Conservation (phyloP, 1,284 basidiomycete genomes). For the Thecaphora thlaspeos region DNA sequence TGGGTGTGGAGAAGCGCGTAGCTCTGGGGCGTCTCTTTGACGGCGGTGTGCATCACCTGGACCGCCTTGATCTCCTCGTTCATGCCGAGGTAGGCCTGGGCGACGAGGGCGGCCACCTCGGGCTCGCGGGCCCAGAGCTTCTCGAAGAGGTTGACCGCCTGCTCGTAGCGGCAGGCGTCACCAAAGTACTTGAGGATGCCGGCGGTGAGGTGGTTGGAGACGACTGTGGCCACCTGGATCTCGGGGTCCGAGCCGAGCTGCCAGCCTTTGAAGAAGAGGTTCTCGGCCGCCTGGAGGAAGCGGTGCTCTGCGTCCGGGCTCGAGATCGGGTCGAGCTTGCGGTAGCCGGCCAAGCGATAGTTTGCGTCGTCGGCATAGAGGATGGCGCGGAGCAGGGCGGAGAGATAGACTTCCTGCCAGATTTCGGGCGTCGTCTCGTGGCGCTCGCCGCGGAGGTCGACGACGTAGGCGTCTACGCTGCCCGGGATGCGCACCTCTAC, state of each 20-base stretch:
- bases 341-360: slow-evolving; percentile 86
- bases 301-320: slow-evolving; percentile 81
- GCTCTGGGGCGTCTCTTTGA: slow-evolving; percentile 81
- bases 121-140: slow-evolving; percentile 81
- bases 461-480: slow-evolving; percentile 88
- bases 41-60: slow-evolving; percentile 82
- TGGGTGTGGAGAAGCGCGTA: slow-evolving; percentile 93
- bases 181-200: slow-evolving; percentile 97
- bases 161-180: slow-evolving; percentile 79
- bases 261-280: slow-evolving; percentile 92
- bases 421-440: slow-evolving; percentile 88
- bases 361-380: slow-evolving; percentile 93
- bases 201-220: slow-evolving; percentile 92
- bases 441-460: slow-evolving; percentile 89
- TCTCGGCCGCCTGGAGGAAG: slow-evolving; percentile 87
- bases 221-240: slow-evolving; percentile 96
- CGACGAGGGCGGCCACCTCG: slow-evolving; percentile 84
- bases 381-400: slow-evolving; percentile 84
- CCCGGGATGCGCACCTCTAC: slow-evolving; percentile 99
- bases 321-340: slow-evolving; percentile 92
- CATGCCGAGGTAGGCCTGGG: slow-evolving; percentile 92
- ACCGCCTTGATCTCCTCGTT: slow-evolving; percentile 96
- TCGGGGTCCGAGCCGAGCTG: slow-evolving; percentile 97
- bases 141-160: slow-evolving; percentile 91
- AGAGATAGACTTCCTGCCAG: slow-evolving; percentile 97